These are phyloP conservation scores for Pyrus betulifolia DNA, from an alignment of 306 rosid species.

Conservation along the genomic window DNA sequence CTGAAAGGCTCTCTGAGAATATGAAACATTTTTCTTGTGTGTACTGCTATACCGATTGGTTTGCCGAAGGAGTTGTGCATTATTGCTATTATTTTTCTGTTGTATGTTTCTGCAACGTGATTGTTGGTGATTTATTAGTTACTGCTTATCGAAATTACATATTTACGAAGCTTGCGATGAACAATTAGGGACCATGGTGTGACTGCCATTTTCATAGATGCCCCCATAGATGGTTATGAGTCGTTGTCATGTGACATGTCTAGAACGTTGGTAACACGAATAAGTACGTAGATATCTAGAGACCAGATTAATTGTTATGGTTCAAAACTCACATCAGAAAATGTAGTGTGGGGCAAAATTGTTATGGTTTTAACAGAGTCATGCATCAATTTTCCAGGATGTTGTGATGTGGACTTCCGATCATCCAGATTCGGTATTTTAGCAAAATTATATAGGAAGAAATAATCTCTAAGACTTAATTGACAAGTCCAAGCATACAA, in stretches of 20 bases:
- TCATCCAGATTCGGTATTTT: background rate
- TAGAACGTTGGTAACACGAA: background rate
- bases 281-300: background rate
- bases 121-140: background rate
- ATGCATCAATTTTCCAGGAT: background rate
- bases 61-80: background rate
- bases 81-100: background rate
- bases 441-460: background rate
- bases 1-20: constrained; percentile 1
- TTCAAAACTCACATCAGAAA: background rate
- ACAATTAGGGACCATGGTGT: background rate
- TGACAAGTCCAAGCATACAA: background rate
- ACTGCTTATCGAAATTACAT: background rate
- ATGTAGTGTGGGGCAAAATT: background rate
- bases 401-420: background rate
- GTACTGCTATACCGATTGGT: background rate
- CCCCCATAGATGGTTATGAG: background rate
- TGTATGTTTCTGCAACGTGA: background rate
- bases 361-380: background rate
- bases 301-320: background rate
- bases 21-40: constrained; percentile 5
- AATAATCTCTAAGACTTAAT: background rate
- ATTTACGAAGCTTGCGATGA: background rate
- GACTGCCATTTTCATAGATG: background rate
- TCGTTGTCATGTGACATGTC: background rate